These are phyloP conservation scores for Mentha longifolia DNA, from an alignment of 257 asterid genomes.

Conservation along the genomic window DNA sequence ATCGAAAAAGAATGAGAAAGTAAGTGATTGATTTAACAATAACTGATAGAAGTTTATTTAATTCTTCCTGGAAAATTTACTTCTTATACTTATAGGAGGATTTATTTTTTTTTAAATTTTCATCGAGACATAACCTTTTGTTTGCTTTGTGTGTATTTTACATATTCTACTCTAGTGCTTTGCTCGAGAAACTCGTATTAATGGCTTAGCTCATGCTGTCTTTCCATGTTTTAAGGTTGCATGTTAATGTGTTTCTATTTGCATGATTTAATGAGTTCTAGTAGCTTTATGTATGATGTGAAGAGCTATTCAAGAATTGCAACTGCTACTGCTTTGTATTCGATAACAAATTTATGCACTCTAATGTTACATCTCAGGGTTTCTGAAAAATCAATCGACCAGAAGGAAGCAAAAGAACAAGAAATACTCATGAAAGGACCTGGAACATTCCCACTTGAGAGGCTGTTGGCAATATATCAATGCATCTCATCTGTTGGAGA, in stretches of 20 bases:
- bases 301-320: conserved; percentile 13
- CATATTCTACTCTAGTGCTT: conserved; percentile 10
- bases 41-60: not conserved
- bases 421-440: conserved; percentile 93
- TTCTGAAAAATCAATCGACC: conserved; percentile 73
- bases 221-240: not conserved
- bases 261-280: too few relatives aligned
- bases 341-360: not conserved
- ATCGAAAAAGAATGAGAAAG: conserved; percentile 81
- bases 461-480: conserved; percentile 85
- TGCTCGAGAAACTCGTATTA: conserved; percentile 14
- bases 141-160: conserved; percentile 8
- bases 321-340: conserved; percentile 1
- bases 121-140: not conserved
- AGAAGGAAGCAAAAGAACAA: conserved; percentile 79
- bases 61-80: not conserved
- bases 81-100: conserved; percentile 7
- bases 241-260: conserved; percentile 5
- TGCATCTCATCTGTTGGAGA: conserved; percentile 84
- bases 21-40: conserved; percentile 44
- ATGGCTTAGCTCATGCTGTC: conserved; percentile 7
- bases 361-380: conserved; percentile 50
- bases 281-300: conserved; percentile 13
- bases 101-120: not conserved
- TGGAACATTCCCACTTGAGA: conserved; percentile 90